These are phyloP conservation scores for Boletus vermiculosoides DNA, from an alignment of 768 basidiomycete genomes.

Conservation along the genomic window DNA sequence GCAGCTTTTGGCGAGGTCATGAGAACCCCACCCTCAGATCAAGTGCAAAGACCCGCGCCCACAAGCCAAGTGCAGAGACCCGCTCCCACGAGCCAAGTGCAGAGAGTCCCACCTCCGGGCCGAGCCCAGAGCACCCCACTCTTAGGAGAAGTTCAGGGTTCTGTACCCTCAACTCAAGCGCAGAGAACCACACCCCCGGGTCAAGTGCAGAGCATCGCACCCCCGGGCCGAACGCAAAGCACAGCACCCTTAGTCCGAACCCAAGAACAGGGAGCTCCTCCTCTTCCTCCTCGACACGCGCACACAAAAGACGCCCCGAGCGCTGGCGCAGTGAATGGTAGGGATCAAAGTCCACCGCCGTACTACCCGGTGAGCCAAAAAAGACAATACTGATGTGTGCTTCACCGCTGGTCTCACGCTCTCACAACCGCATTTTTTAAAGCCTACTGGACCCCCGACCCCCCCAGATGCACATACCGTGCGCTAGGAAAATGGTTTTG, in stretches of 20 bases:
- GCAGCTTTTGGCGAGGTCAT: neutral
- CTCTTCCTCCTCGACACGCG: conserved; percentile 6
- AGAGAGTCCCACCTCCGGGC: neutral
- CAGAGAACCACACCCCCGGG: neutral
- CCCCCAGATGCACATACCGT: conserved; percentile 4
- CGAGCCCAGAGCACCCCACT: neutral
- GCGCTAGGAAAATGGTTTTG: neutral
- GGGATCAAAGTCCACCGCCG: conserved; percentile 20
- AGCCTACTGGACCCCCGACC: conserved; percentile 6
- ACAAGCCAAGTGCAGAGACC: neutral
- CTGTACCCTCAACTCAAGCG: neutral
- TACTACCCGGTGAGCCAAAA: conserved; percentile 25
- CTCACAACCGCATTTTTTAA: neutral
- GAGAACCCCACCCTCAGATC: neutral
- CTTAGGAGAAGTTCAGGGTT: neutral
- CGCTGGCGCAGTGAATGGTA: neutral
- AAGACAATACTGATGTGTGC: neutral
- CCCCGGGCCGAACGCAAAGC: neutral
- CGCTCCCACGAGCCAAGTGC: neutral
- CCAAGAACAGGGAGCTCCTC: neutral
- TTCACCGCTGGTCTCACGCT: neutral
- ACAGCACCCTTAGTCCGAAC: neutral
- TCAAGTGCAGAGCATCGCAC: neutral
- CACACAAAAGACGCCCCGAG: neutral
- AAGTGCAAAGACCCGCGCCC: neutral